Evolutionary conservation across 257 asterid genomes (phyloP), one percentile per base, ranked within the genome.

Genomic region (Rhazya stricta): DNA sequence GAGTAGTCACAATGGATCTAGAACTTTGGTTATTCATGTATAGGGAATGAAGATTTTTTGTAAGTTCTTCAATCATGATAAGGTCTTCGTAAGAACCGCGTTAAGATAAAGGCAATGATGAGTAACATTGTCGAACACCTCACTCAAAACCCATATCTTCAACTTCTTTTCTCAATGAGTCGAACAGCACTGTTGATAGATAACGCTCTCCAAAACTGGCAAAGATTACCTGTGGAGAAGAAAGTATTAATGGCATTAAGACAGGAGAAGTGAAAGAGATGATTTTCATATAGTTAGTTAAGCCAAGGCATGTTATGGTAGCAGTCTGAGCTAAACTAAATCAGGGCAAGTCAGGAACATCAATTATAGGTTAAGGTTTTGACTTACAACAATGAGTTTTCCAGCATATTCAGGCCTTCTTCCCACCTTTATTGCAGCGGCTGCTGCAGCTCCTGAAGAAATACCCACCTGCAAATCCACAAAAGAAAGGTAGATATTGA

Each of bases 131-230:
- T 69, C 41, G 2, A 16, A 25, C n/a, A 45, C 58, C 78, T 82
- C 72, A 72, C 77, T 84, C 89, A 30, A 83, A 71, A 16, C 76
- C 73, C 91, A 88, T 69, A 69, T 71, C 82, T 30, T 69, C 81
- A 39, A 79, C 89, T 78, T 86, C 89, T 67, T 66, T 77, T 67
- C 93, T 57, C 43, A 86, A 69, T 6, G 88, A 81, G 51, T 86
- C 89, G 48, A 88, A 88, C 61, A 88, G 82, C 74, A 21, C 88
- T 15, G 93, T 77, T 1, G 93, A 88, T 41, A 88, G 81, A 77
- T 88, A 88, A 43, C 93, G 86, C 78, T 88, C 93, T 21, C 91
- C 93, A 39, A 73, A 76, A 82, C 92, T 88, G 9, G 92, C 85
- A 69, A 88, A 83, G 51, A 88, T 77, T 54, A 71, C 85, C 92